Percentiles rank a stretch among this genome's conserved stretches.
phyloP scores from a whole-genome alignment of 306 rosid genomes.

The Glycine soja region DNA sequence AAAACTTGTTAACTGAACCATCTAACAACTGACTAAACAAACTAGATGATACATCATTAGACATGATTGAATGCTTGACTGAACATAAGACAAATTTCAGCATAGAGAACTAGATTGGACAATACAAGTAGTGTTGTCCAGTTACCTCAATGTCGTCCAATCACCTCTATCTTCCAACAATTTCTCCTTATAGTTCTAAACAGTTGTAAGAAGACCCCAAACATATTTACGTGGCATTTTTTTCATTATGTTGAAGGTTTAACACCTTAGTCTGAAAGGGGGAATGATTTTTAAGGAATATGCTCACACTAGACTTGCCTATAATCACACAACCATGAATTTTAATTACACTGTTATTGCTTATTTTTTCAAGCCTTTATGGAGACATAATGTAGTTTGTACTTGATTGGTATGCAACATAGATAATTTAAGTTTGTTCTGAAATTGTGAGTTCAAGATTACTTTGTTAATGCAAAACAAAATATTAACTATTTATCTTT shows the following conservation, averaged over 20 bases:
- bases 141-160: too few relatives aligned
- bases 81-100: too few relatives aligned
- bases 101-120: too few relatives aligned
- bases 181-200: too few relatives aligned
- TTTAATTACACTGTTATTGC: slow-evolving; percentile 9
- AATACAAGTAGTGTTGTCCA: too few relatives aligned
- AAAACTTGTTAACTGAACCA: too few relatives aligned
- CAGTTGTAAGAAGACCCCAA: too few relatives aligned
- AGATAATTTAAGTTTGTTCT: slow-evolving; percentile 28
- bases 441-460: slow-evolving; percentile 24
- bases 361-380: slow-evolving; percentile 22
- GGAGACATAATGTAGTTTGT: slow-evolving; percentile 16
- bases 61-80: too few relatives aligned
- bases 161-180: too few relatives aligned
- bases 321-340: slow-evolving; percentile 15
- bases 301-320: slow-evolving; percentile 32
- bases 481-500: too few relatives aligned
- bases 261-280: slow-evolving; percentile 26
- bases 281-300: slow-evolving; percentile 17
- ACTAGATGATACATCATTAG: too few relatives aligned
- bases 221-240: slow-evolving; percentile 13
- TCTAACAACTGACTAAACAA: too few relatives aligned
- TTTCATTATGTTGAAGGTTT: slow-evolving; percentile 7
- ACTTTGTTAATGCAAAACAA: background rate
- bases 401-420: slow-evolving; percentile 15